Base-by-base conservation (phyloP, 2,329 filamentous ascomycete species). In the Botrytis galanthina region DNA sequence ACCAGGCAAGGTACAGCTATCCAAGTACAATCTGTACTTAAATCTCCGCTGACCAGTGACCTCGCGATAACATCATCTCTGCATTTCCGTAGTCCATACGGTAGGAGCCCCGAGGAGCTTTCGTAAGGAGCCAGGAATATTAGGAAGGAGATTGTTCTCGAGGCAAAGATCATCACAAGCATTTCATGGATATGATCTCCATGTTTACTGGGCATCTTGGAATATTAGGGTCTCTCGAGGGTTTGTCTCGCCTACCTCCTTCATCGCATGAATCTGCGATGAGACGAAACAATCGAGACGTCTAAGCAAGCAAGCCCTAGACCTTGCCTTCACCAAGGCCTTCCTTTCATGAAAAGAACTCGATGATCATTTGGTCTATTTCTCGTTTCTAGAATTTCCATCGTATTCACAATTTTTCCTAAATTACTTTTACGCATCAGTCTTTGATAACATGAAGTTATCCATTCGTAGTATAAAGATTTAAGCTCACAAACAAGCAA, bases 401-500 rank as follows among this genome's bases (percentile, higher is more conserved):
- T 48, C 44, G 22, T n/a, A 51, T 67, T 20, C 61, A 63, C 2
- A 18, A 63, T 18, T 63, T 22, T 63, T 63, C 37, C 61, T n/a
- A 54, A 29, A 54, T 54, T 54, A 54, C 51, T 18, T 29, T 54
- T 29, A 18, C 51, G 18, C 51, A 54, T n/a, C 8, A n/a, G 35
- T 62, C 8, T 35, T 39, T n/a, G 14, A 66, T 18, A 16, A 66
- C 35, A 16, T 46, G 42, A 48, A 48, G 62, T 35, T 32, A 66
- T 35, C 42, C 42, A 35, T n/a, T n/a, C n/a, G n/a, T 51, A 26
- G 63, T 51, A n/a, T n/a, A 37, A n/a, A 67, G 44, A 67, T 51
- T 37, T 67, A 67, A 67, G 63, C 63, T 67, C 16, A 67, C 29
- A 67, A 46, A 67, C 44, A 51, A 67, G 44, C 32, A 51, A 48